Base-by-base conservation (phyloP, 495 filamentous ascomycete genomes). In the Copromyces sp. region DNA sequence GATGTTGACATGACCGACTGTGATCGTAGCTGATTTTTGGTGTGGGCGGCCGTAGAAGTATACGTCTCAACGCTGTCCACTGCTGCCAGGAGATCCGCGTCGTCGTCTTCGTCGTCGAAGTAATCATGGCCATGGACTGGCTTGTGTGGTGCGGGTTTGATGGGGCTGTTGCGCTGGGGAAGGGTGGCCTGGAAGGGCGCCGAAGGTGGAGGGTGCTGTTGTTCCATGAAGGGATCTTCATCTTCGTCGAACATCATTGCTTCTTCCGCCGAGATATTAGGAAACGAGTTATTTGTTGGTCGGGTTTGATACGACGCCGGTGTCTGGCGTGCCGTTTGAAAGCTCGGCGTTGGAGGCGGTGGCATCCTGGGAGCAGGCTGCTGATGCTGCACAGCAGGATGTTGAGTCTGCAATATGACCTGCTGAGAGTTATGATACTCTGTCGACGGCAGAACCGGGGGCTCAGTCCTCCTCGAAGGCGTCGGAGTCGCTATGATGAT, bases 21-120 rank as follows among this genome's bases (percentile, higher is more conserved):
- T 12, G 74, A 17, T n/a, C 69, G 77, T 24, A 29, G 24, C 16
- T 53, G 72, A 35, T 42, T 71, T 17, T 74, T 73, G 32, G 69
- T 70, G 12, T 78, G 72, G 39, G 24, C 16, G 53, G 29, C 32
- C 2, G 77, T 71, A 38, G 82, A 74, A 20, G 83, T 80, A 39
- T 79, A 82, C 71, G 85, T 80, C 70, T 92, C 87, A 40, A 90
- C 78, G 75, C 87, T 82, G 40, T 88, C 83, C 5, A 88, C 87
- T 69, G 85, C 83, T 70, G 90, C 89, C 17, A 92, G 81, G 82
- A 94, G 87, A 7, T 91, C 90, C 24, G 90, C 90, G 70, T 93
- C 91, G 73, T 93, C 91, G 74, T 90, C 91, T 38, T 87, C 87
- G 72, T 89, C 86, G 44, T 89, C 89, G 76, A 89, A 91, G 20